Base-by-base conservation (phyloP, 345 rosid genomes). In the Rhizophora apiculata region DNA sequence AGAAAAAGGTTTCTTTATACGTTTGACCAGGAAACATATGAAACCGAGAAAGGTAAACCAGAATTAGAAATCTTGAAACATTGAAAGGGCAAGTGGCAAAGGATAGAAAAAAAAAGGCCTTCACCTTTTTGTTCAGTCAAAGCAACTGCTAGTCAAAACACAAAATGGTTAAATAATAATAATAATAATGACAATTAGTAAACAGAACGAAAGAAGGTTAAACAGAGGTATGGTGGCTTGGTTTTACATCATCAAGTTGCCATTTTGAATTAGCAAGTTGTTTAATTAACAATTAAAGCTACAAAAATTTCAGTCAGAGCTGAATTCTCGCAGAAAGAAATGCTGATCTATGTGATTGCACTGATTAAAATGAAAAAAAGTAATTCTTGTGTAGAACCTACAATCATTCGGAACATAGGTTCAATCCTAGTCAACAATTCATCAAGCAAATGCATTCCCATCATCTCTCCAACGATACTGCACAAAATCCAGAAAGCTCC, bases 401-500 rank as follows among this genome's bases (percentile, higher is more conserved):
- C 98, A 76, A 72, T 72, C 73, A 21, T 49, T 61, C 88, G 81
- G 7, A 90, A 0, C 34, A 67, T 67, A 34, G 88, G 88, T 80
- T 90, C 93, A 66, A 92, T 66, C 31, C 26, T 56, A 29, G 63
- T 39, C 52, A 60, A 74, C 30, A 83, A 52, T 48, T 79, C 88
- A 7, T 73, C 37, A 29, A 62, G 1, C 1, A 82, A 78, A 70
- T 31, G 68, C 70, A 80, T 73, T 58, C 79, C 81, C 67, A 87
- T 74, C 6, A 82, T 77, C 71, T 80, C 43, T 37, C 74, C 57
- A 68, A 77, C 81, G 58, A 55, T 77, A 59, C 96, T 88, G 87
- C 74, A 68, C 36, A 36, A 70, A 1, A 63, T 32, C 21, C 29
- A 57, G 13, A 72, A 53, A 46, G 68, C 65, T 53, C 32, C 59